phyloP scores from a whole-genome alignment of 768 basidiomycete genomes.

The Russula lepida region DNA sequence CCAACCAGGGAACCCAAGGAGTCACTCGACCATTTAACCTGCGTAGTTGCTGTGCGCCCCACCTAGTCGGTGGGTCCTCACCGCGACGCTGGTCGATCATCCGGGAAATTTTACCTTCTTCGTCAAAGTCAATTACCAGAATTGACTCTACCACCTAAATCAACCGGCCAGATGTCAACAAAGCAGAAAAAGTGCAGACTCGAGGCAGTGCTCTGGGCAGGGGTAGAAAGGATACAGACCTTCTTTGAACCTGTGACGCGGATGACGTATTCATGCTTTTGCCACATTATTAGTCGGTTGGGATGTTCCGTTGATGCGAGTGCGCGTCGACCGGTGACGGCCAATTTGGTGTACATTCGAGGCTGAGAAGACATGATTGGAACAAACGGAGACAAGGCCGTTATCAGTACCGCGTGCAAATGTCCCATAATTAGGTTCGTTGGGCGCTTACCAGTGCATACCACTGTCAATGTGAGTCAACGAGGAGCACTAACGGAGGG shows the following conservation, averaged over 20 bases:
- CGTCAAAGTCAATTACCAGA: slow-evolving; percentile 55
- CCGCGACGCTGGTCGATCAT: slow-evolving; percentile 57
- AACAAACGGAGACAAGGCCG: background rate
- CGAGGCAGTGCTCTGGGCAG: background rate
- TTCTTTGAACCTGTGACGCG: slow-evolving; percentile 45
- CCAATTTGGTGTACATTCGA: slow-evolving; percentile 45
- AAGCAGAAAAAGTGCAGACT: background rate
- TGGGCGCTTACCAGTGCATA: slow-evolving; percentile 39
- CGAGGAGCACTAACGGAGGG: background rate
- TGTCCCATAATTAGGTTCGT: background rate
- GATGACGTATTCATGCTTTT: slow-evolving; percentile 54
- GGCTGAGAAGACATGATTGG: slow-evolving; percentile 31
- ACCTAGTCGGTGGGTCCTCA: slow-evolving; percentile 41
- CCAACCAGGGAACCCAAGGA: slow-evolving; percentile 48
- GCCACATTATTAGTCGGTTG: slow-evolving; percentile 51
- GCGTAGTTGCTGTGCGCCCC: slow-evolving; percentile 41
- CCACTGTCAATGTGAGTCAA: slow-evolving; percentile 33
- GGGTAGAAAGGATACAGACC: slow-evolving; percentile 29
- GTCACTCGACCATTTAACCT: slow-evolving; percentile 41
- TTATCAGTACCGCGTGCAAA: slow-evolving; percentile 2
- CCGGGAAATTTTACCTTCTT: slow-evolving; percentile 49
- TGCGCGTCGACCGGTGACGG: slow-evolving; percentile 42
- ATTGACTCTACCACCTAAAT: slow-evolving; percentile 50
- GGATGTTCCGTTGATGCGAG: slow-evolving; percentile 52
- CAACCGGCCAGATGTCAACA: background rate